phyloP scores from a whole-genome alignment of 2,329 filamentous ascomycete species.

The Hysterium pulicare region DNA sequence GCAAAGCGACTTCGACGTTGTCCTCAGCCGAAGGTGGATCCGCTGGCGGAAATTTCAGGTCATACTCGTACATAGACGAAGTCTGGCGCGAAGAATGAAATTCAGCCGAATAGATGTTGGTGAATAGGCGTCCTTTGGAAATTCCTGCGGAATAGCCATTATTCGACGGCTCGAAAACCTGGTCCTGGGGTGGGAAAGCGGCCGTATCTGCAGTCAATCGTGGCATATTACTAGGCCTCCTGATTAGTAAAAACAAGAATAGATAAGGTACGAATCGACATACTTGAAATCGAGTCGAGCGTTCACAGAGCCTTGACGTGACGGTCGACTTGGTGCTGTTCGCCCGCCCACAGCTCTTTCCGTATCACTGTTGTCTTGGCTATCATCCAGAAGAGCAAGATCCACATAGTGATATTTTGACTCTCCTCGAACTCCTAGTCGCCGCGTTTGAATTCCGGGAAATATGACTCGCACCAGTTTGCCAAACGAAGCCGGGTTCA shows the following conservation, averaged over 20 bases:
- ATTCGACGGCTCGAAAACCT: constrained; percentile 24
- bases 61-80: constrained; percentile 57
- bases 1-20: constrained; percentile 72
- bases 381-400: constrained; percentile 49
- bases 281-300: constrained; percentile 36
- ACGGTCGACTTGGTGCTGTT: background rate
- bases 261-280: constrained; percentile 4
- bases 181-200: constrained; percentile 41
- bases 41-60: constrained; percentile 60
- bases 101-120: constrained; percentile 44
- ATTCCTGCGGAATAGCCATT: constrained; percentile 33
- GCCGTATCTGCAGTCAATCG: constrained; percentile 48
- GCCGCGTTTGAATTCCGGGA: constrained; percentile 86
- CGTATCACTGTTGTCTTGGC: constrained; percentile 22
- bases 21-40: constrained; percentile 57
- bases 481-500: constrained; percentile 96
- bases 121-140: constrained; percentile 45
- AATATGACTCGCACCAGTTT: constrained; percentile 97
- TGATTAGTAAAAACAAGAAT: constrained; percentile 8
- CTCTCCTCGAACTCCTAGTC: constrained; percentile 88
- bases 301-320: constrained; percentile 29
- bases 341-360: constrained; percentile 14
- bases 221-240: constrained; percentile 39
- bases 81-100: constrained; percentile 40
- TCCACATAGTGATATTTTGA: constrained; percentile 94